Conservation (phyloP, 164 flowering plant species). For the Nelumbo lutea region DNA sequence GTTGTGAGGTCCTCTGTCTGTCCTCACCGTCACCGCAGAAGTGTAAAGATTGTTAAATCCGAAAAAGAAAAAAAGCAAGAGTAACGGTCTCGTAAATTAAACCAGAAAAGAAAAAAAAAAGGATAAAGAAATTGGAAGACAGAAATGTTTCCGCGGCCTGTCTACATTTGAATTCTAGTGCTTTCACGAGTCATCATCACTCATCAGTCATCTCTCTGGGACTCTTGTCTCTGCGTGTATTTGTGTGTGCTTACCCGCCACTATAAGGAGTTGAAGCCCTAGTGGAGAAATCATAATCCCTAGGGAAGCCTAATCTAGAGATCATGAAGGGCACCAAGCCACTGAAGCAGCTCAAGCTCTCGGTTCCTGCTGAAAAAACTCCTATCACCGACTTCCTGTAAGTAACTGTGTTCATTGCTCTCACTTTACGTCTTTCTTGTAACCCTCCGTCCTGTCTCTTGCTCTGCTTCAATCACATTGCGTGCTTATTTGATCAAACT, state of each 20-base stretch:
- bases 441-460: background rate
- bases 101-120: no score
- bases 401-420: slow-evolving; percentile 7
- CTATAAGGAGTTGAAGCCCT: background rate
- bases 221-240: background rate
- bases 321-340: slow-evolving; percentile 78
- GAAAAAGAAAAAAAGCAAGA: no score
- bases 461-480: background rate
- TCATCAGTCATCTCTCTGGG: background rate
- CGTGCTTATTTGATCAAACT: background rate
- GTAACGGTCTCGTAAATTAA: background rate
- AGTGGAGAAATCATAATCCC: background rate
- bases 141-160: background rate
- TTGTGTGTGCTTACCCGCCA: background rate
- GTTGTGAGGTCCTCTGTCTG: no score
- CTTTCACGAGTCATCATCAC: background rate
- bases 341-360: slow-evolving; percentile 82
- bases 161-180: background rate
- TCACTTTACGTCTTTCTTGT: background rate
- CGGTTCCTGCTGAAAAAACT: slow-evolving; percentile 85
- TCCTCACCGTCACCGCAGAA: no score
- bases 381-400: slow-evolving; percentile 79
- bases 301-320: background rate
- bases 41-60: no score
- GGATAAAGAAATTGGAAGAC: background rate